Conservation (phyloP, 2,329 filamentous ascomycete genomes). For the Fusarium humuli region DNA sequence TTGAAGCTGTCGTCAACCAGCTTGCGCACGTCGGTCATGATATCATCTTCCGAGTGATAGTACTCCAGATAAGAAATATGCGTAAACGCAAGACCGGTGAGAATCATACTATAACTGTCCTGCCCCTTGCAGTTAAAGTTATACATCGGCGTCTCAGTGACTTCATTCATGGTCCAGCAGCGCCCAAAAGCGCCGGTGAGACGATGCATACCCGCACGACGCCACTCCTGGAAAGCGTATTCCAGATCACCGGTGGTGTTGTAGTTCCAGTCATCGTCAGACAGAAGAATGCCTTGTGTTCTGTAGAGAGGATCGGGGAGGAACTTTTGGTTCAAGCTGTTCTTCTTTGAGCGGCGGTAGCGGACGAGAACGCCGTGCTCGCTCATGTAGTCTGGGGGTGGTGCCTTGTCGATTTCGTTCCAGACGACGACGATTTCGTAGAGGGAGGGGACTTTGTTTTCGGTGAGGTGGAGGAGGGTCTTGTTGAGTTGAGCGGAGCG, state of each 20-base stretch:
- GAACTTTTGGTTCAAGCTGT: slow-evolving; percentile 55
- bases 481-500: slow-evolving; percentile 49
- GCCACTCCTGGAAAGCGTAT: slow-evolving; percentile 54
- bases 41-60: slow-evolving; percentile 49
- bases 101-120: slow-evolving; percentile 50
- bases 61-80: slow-evolving; percentile 53
- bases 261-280: slow-evolving; percentile 55
- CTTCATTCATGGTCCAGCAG: slow-evolving; percentile 38
- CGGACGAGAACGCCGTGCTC: slow-evolving; percentile 47
- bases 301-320: slow-evolving; percentile 49
- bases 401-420: slow-evolving; percentile 49
- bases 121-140: slow-evolving; percentile 42
- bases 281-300: slow-evolving; percentile 53
- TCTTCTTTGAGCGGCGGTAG: slow-evolving; percentile 46
- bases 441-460: slow-evolving; percentile 49
- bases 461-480: slow-evolving; percentile 45
- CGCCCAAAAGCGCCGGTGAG: slow-evolving; percentile 52
- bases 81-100: slow-evolving; percentile 53
- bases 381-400: slow-evolving; percentile 45
- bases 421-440: slow-evolving; percentile 53
- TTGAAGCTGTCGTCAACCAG: slow-evolving; percentile 53
- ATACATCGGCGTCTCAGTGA: slow-evolving; percentile 46
- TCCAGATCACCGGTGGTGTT: slow-evolving; percentile 50
- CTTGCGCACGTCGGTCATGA: slow-evolving; percentile 46
- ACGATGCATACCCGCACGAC: slow-evolving; percentile 48